Evolutionary conservation across 331 rosid species (phyloP), one percentile per base, ranked within the genome.

Genomic region (Phaseolus coccineus): DNA sequence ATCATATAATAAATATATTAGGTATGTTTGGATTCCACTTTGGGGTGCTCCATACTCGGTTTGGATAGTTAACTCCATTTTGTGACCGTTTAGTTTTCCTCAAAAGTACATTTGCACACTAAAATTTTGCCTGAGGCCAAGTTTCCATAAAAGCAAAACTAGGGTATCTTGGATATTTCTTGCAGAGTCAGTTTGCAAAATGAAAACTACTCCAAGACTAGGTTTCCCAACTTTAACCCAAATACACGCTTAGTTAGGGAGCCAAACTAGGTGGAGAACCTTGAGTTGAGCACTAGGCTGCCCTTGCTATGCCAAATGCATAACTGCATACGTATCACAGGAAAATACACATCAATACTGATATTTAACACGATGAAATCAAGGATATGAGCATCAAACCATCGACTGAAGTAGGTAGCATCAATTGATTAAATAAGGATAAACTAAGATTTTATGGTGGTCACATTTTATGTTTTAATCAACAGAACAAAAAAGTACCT

Each of bases 381-480:
- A 24, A 58, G 79, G 30, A 31, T 59, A 14, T 35, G 56, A 69
- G 19, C 51, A 65, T 59, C 16, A 25, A 56, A 30, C 33, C 63
- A 25, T 71, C 69, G 56, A 46, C 52, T 33, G 19, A 47, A 59
- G 70, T 24, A 9, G 46, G 57, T 39, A 75, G 28, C 42, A 65
- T 77, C 69, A 64, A 63, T 47, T 78, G 50, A n/a, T 47, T 48
- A 16, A 52, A 71, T 39, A 70, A 71, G n/a, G 52, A 57, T 66
- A 47, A 74, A 51, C 24, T 16, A 69, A 24, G 22, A 84, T 37
- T 71, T 62, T 9, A 42, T 9, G 47, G 22, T 14, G n/a, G 7
- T 77, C 30, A 24, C 75, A 61, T 42, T 42, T 42, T 42, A 9
- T 16, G 64, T 33, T 52, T 48, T 27, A 44, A 67, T 68, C 35